Percentiles rank a stretch among this genome's conserved stretches.
Evolutionary conservation across 805 yeast genomes (phyloP).

Genomic region (Metschnikowia cubensis): DNA sequence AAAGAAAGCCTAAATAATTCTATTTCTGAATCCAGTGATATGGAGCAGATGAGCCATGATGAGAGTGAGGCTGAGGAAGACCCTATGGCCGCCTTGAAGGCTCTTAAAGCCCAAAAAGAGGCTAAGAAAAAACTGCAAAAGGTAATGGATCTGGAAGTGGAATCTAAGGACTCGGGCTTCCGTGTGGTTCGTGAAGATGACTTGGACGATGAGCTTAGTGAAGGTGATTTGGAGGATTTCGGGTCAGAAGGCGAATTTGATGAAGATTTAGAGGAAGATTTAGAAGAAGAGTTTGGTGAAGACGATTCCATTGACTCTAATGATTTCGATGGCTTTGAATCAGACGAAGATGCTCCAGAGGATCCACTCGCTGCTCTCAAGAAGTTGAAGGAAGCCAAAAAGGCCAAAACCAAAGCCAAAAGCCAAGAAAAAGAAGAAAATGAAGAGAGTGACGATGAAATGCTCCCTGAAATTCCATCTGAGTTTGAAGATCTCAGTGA

Average conservation of each 20-base stretch:
- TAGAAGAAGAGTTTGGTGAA: not conserved
- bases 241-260: not conserved
- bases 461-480: conserved; percentile 1
- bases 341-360: conserved; percentile 3
- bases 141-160: not conserved
- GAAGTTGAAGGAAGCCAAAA: conserved; percentile 12
- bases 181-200: conserved; percentile 18
- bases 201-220: conserved; percentile 21
- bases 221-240: not conserved
- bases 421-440: too few species aligned
- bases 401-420: not conserved
- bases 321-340: conserved; percentile 28
- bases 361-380: conserved; percentile 26
- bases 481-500: not conserved
- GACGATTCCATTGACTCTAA: not conserved
- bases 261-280: not conserved
- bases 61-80: conserved; percentile 19
- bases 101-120: conserved; percentile 15
- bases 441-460: conserved; percentile 1
- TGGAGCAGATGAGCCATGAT: not conserved
- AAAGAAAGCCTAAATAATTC: not conserved
- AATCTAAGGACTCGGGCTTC: not conserved
- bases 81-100: conserved; percentile 17
- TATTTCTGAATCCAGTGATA: too few species aligned
- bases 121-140: conserved; percentile 4